These are phyloP conservation scores for Cladorrhinum sp. DNA, from an alignment of 2,329 filamentous ascomycete species.

Conservation along the genomic window DNA sequence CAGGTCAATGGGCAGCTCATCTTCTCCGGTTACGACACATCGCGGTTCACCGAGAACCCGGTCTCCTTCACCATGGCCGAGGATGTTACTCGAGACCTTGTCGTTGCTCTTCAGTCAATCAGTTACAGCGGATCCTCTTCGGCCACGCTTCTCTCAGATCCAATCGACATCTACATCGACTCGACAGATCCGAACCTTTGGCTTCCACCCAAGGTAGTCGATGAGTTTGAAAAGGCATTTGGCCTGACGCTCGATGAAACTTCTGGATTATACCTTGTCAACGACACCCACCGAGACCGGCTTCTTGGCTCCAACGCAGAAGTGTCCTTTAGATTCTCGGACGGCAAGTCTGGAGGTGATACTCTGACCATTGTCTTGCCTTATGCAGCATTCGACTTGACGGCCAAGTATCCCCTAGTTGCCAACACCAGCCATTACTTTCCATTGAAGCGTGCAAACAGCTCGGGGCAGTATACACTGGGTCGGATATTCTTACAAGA, in stretches of 20 bases:
- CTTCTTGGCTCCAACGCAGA: constrained; percentile 33
- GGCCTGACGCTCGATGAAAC: constrained; percentile 30
- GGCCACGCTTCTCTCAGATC: constrained; percentile 32
- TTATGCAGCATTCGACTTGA: constrained; percentile 35
- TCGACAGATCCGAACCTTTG: constrained; percentile 38
- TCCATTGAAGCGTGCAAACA: constrained; percentile 35
- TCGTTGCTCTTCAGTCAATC: constrained; percentile 39
- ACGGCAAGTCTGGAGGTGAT: constrained; percentile 33
- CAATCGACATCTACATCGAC: constrained; percentile 37
- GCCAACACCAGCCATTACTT: constrained; percentile 33
- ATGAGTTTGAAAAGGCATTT: constrained; percentile 36
- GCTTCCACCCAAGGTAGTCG: constrained; percentile 33
- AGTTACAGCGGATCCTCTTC: constrained; percentile 35
- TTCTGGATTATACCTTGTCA: constrained; percentile 35
- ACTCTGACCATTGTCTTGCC: constrained; percentile 33
- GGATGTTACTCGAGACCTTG: constrained; percentile 36
- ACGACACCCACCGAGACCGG: constrained; percentile 33
- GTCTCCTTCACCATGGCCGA: constrained; percentile 38
- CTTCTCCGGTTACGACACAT: constrained; percentile 41
- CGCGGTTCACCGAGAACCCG: constrained; percentile 38
- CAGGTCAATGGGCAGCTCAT: constrained; percentile 39
- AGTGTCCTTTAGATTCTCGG: constrained; percentile 35
- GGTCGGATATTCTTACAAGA: constrained; percentile 37
- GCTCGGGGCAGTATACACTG: constrained; percentile 35
- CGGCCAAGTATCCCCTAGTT: constrained; percentile 32